A percentile compares a stretch with the other conserved stretches of the same genome.
Conservation (phyloP, 257 asterid genomes). For the Gardenia jasminoides region DNA sequence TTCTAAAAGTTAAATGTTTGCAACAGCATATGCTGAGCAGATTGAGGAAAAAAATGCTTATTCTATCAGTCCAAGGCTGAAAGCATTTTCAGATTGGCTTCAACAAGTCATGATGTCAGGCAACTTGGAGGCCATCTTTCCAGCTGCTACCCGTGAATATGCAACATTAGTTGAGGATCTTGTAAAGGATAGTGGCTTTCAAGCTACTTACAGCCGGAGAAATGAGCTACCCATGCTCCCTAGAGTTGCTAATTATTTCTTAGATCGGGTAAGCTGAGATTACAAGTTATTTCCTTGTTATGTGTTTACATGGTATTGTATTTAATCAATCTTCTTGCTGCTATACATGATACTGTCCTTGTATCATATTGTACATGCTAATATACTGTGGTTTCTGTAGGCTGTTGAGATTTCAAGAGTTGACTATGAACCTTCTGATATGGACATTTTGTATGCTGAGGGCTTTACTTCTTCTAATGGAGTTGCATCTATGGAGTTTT, state of each 20-base stretch:
- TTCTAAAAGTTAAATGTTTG: background rate
- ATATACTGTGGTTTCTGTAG: conserved; percentile 34
- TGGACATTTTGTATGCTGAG: conserved; percentile 86
- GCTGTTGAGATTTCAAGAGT: conserved; percentile 72
- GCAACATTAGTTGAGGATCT: conserved; percentile 71
- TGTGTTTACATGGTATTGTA: background rate
- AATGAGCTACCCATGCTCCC: conserved; percentile 66
- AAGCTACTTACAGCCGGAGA: conserved; percentile 69
- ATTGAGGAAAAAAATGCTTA: conserved; percentile 42
- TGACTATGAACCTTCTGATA: conserved; percentile 79
- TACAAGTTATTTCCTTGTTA: background rate
- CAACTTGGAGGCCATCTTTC: conserved; percentile 73
- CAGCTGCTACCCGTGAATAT: conserved; percentile 85
- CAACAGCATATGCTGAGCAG: conserved; percentile 43
- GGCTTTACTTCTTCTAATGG: conserved; percentile 78
- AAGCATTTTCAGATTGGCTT: conserved; percentile 70
- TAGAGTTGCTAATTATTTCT: conserved; percentile 72
- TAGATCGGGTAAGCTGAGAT: conserved; percentile 55
- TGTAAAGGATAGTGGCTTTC: conserved; percentile 71
- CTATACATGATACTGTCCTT: background rate
- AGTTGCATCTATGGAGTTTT: conserved; percentile 70
- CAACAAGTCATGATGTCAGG: conserved; percentile 66
- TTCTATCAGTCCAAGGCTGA: conserved; percentile 57
- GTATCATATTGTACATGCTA: background rate
- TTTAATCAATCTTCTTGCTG: background rate